Percentiles rank a stretch among this genome's conserved stretches.
Conservation (phyloP, 345 rosid genomes). For the Pseudoturritis turrita region DNA sequence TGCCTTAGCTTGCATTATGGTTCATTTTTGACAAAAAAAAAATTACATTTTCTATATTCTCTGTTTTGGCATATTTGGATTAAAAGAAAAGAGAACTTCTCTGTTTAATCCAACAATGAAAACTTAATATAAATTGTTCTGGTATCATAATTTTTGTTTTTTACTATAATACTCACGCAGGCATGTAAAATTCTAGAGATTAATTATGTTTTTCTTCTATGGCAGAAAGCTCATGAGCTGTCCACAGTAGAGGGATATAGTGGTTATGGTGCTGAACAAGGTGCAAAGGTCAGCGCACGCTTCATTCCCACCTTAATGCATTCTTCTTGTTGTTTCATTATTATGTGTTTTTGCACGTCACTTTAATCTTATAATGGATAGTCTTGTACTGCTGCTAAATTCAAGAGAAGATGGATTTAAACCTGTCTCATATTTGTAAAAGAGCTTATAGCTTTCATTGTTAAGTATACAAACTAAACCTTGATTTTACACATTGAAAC, state of each 20-base stretch:
- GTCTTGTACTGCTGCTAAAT: not conserved
- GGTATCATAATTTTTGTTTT: not conserved
- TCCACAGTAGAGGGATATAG: slow-evolving; percentile 87
- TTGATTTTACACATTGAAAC: slow-evolving; percentile 23
- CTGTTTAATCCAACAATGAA: not conserved
- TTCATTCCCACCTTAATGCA: not conserved
- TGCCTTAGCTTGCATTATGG: not conserved
- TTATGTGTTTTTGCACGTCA: not conserved
- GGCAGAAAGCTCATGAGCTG: slow-evolving; percentile 68
- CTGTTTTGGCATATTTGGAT: not conserved
- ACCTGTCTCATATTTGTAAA: not conserved
- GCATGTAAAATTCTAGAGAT: not conserved
- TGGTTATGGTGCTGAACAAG: slow-evolving; percentile 97
- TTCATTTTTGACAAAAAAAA: not conserved
- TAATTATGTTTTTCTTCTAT: not conserved
- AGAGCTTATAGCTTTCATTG: not conserved
- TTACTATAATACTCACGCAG: not conserved
- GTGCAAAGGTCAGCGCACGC: slow-evolving; percentile 62
- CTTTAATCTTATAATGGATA: not conserved
- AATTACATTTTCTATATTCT: not conserved
- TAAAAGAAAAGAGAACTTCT: not conserved
- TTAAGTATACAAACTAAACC: slow-evolving; percentile 6
- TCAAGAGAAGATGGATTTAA: not conserved
- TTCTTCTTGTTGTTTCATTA: not conserved
- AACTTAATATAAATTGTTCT: not conserved